A percentile compares a stretch with the other conserved stretches of the same genome.
These are phyloP conservation scores for Arthrobotrys entomopaga DNA, from an alignment of 2,329 filamentous ascomycete species.

Conservation along the genomic window DNA sequence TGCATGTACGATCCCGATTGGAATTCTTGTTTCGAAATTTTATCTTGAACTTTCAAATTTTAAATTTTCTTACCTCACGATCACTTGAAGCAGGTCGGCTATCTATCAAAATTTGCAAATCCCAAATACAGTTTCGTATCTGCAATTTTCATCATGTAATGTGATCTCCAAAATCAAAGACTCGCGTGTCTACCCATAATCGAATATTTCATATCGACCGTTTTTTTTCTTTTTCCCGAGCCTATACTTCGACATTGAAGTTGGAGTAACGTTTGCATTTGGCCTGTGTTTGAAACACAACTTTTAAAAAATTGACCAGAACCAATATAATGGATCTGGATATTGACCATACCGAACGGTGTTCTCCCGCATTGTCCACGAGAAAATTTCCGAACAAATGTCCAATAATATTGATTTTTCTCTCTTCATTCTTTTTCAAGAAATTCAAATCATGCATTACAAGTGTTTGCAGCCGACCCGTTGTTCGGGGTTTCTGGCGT, in stretches of 20 bases:
- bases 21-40: conserved; percentile 11
- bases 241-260: not conserved
- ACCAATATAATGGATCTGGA: too few relatives aligned
- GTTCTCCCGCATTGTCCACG: not conserved
- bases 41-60: conserved; percentile 3
- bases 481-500: not conserved
- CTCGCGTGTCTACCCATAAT: not conserved
- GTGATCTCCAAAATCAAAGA: not conserved
- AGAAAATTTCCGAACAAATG: not conserved
- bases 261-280: conserved; percentile 2
- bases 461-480: not conserved
- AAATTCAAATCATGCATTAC: not conserved
- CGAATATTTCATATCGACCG: not conserved
- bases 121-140: conserved; percentile 9
- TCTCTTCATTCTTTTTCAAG: conserved; percentile 2
- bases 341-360: too few relatives aligned
- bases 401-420: not conserved
- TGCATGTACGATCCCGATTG: conserved; percentile 18
- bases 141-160: conserved; percentile 18
- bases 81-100: conserved; percentile 34
- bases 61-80: conserved; percentile 7
- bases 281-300: too few relatives aligned
- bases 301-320: too few relatives aligned
- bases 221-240: not conserved
- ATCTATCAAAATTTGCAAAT: not conserved